phyloP scores from a whole-genome alignment of 2,329 filamentous ascomycete species.

The Geosmithia flava region DNA sequence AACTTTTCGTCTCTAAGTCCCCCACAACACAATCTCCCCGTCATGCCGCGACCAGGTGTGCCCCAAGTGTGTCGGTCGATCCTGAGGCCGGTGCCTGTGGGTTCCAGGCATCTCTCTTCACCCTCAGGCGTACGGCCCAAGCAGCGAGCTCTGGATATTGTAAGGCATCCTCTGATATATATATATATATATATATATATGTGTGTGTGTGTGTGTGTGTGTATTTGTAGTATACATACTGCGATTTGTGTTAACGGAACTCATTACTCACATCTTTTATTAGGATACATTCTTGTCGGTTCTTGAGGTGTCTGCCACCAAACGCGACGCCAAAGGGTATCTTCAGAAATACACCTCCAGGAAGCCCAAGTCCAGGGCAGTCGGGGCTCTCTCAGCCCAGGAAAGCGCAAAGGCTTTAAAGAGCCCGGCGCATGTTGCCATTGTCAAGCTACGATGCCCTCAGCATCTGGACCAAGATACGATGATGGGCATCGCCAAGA shows the following conservation, averaged over 20 bases:
- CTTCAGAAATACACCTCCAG: conserved; percentile 63
- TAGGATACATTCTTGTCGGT: conserved; percentile 81
- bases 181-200: no score
- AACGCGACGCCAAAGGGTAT: conserved; percentile 85
- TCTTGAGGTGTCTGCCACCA: conserved; percentile 79
- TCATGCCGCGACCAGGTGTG: neutral
- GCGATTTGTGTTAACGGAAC: no score
- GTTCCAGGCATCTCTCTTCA: neutral
- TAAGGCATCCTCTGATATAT: neutral
- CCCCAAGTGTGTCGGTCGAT: neutral
- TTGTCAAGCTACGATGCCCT: conserved; percentile 72
- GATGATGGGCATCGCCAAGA: conserved; percentile 66
- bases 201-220: no score
- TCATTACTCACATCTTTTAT: neutral
- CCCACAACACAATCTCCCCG: neutral
- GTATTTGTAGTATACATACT: no score
- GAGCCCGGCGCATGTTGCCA: conserved; percentile 38
- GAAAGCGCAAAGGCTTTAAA: neutral
- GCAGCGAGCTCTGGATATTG: conserved; percentile 4
- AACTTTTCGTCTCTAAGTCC: neutral
- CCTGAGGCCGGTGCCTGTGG: conserved; percentile 2
- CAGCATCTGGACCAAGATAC: conserved; percentile 57
- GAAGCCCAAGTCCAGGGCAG: conserved; percentile 12
- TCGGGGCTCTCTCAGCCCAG: conserved; percentile 7
- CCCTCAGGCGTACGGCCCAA: neutral